Conservation (phyloP, 208 protist genomes). For the Blechomonas ayalai region DNA sequence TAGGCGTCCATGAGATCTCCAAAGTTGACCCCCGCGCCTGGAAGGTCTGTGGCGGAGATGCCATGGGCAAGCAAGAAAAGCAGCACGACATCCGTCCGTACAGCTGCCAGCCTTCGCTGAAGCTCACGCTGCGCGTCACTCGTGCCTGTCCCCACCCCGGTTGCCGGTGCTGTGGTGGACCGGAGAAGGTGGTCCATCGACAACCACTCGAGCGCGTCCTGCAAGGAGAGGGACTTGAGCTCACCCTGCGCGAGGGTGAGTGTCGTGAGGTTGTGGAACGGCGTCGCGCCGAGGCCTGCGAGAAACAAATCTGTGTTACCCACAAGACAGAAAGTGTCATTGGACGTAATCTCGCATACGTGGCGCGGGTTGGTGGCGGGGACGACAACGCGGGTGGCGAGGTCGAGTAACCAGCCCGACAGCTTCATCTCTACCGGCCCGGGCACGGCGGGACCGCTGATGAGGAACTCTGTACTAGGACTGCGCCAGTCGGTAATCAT, state of each 20-base stretch:
- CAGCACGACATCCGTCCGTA: conserved; percentile 57
- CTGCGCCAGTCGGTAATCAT: conserved; percentile 27
- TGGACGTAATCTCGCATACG: conserved; percentile 14
- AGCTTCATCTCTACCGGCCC: conserved; percentile 67
- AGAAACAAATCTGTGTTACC: conserved; percentile 53
- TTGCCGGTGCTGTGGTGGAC: not conserved
- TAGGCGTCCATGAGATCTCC: conserved; percentile 59
- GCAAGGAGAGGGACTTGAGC: conserved; percentile 47
- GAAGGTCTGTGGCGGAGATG: conserved; percentile 34
- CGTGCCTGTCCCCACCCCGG: not conserved
- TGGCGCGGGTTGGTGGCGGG: conserved; percentile 8
- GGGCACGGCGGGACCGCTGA: conserved; percentile 41
- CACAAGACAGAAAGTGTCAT: conserved; percentile 60
- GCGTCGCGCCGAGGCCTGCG: conserved; percentile 38
- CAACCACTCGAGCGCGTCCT: conserved; percentile 61
- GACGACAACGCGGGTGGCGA: conserved; percentile 34
- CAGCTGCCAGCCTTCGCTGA: conserved; percentile 24
- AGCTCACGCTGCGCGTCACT: conserved; percentile 2
- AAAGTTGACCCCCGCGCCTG: conserved; percentile 29
- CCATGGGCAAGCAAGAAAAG: conserved; percentile 57
- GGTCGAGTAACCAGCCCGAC: conserved; percentile 64
- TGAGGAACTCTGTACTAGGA: conserved; percentile 37
- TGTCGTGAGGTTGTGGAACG: conserved; percentile 66
- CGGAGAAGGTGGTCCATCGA: conserved; percentile 31
- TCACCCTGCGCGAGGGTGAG: conserved; percentile 49